Base-by-base conservation (phyloP, 2,329 filamentous ascomycete genomes). In the Emergomyces orientalis region DNA sequence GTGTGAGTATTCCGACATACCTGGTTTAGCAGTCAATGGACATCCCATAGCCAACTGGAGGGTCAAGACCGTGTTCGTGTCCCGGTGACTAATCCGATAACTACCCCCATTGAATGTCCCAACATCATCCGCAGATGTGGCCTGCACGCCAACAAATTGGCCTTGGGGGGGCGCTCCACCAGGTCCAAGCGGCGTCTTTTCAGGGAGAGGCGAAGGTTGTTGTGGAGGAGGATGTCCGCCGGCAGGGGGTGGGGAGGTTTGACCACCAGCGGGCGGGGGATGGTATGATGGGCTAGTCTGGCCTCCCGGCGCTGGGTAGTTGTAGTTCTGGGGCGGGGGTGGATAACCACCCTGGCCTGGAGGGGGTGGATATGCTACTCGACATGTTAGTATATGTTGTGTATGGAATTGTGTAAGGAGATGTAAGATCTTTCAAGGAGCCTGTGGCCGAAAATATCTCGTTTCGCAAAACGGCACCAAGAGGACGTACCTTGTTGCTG, bases 61-160 rank as follows among this genome's bases (percentile, higher is more conserved):
- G 0, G 92, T 97, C 65, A 97, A 76, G 67, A 97, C 88, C 0
- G 89, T 91, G 74, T 97, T 99, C 63, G 86, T 88, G 74, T 97
- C 91, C 27, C 94, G 84, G 72, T 99, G 94, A 71, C 90, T 94
- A 72, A 97, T 91, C 52, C 94, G 84, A 74, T 93, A 99, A 71
- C 89, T 93, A 14, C 94, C 94, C 19, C 94, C 94, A 73, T 97
- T 97, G 80, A 97, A 99, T 0, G 89, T 94, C n/a, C 94, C 94
- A 1, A 96, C 85, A 69, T 96, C 92, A 74, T 97, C 94, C 37
- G 85, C 80, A 0, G 83, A 82, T 0, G 87, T 84, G 2, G 86
- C 79, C 39, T 77, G 76, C 0, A 83, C 85, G 37, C 89, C 89
- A 6, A 80, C 74, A 66, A 93, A 91, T 63, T 88, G 82, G 2